Evolutionary conservation across 257 asterid genomes (phyloP).

Genomic region (Agastache rugosa): DNA sequence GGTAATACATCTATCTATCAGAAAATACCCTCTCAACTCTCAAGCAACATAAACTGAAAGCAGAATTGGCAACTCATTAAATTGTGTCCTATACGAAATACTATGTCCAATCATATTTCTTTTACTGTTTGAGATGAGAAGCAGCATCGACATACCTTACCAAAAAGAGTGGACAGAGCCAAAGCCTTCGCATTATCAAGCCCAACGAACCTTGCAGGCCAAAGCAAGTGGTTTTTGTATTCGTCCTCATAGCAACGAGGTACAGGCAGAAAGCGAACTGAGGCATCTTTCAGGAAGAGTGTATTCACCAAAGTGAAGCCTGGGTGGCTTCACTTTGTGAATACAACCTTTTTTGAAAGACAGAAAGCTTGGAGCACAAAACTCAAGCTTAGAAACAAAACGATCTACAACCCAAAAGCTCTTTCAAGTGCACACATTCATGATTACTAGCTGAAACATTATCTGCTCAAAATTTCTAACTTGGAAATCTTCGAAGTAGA

Average conservation of each 20-base stretch:
- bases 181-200: slow-evolving; percentile 28
- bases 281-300: slow-evolving; percentile 21
- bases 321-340: too few species aligned
- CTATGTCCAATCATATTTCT: slow-evolving; percentile 13
- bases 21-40: not conserved
- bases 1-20: not conserved
- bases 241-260: slow-evolving; percentile 19
- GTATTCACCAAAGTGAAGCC: slow-evolving; percentile 28
- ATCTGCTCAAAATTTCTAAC: slow-evolving; percentile 25
- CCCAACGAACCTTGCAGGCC: slow-evolving; percentile 31
- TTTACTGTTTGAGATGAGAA: slow-evolving; percentile 14
- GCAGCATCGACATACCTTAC: slow-evolving; percentile 32
- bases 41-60: not conserved
- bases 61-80: slow-evolving; percentile 1
- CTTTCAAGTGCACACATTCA: slow-evolving; percentile 25
- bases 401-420: slow-evolving; percentile 20
- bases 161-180: slow-evolving; percentile 40
- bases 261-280: slow-evolving; percentile 32
- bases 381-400: not conserved
- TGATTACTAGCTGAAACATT: slow-evolving; percentile 27
- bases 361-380: slow-evolving; percentile 37
- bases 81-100: slow-evolving; percentile 2
- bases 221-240: slow-evolving; percentile 19
- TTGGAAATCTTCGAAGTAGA: slow-evolving; percentile 28
- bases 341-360: slow-evolving; percentile 10